These are phyloP conservation scores for Anthoceros angustus DNA, from an alignment of 225 moss, liverwort and hornwort genomes.

Conservation along the genomic window DNA sequence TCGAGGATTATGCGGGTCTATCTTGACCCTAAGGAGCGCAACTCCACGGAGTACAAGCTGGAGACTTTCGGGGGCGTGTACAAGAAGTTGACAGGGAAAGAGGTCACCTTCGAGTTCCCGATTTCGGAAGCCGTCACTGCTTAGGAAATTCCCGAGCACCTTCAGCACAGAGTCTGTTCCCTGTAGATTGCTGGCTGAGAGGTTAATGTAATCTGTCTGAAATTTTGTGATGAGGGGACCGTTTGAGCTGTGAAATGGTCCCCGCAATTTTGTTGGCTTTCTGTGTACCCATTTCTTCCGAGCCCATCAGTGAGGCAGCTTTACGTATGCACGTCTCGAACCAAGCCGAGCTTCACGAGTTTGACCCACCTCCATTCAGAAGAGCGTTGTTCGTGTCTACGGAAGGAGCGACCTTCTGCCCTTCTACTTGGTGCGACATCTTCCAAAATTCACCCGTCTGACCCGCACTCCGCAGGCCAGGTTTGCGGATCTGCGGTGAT, in stretches of 20 bases:
- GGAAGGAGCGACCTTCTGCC: slow-evolving; percentile 19
- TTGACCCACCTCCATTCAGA: slow-evolving; percentile 14
- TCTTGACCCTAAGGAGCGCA: slow-evolving; percentile 80
- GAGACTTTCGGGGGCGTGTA: slow-evolving; percentile 76
- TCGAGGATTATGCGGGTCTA: slow-evolving; percentile 85
- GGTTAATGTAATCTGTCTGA: background rate
- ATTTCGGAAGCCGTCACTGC: slow-evolving; percentile 49
- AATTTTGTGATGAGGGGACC: background rate
- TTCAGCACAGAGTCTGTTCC: background rate
- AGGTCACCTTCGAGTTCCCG: slow-evolving; percentile 83
- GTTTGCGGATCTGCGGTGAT: slow-evolving; percentile 20
- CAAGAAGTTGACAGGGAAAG: slow-evolving; percentile 85
- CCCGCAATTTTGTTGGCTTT: no score
- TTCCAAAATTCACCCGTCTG: slow-evolving; percentile 13
- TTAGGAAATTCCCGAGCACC: slow-evolving; percentile 12
- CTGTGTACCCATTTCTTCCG: slow-evolving; percentile 11
- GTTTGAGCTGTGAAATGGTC: no score
- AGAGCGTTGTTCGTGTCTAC: slow-evolving; percentile 17
- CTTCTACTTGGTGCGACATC: slow-evolving; percentile 18
- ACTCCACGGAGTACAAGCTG: slow-evolving; percentile 77
- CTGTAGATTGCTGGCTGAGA: background rate
- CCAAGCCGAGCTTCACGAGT: slow-evolving; percentile 19
- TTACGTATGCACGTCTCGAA: slow-evolving; percentile 17
- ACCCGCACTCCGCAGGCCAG: slow-evolving; percentile 18
- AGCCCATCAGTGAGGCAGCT: slow-evolving; percentile 18